Base-by-base conservation (phyloP, 129 eudicot genomes). In the Ambrosia trifida region DNA sequence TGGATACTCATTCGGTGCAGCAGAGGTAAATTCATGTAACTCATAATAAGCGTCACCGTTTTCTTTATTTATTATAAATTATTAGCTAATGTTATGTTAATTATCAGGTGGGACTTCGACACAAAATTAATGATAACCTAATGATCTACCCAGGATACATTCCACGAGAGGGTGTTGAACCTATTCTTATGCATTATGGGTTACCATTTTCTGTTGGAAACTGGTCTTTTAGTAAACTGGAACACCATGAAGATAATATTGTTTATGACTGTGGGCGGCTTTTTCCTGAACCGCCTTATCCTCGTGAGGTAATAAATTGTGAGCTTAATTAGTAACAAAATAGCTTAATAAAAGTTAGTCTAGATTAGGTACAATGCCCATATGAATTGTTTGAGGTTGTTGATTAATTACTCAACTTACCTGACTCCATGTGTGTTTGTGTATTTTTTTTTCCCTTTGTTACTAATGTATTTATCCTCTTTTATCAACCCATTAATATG, bases 271-370 rank as follows among this genome's bases (percentile, higher is more conserved):
- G 99, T 70, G 86, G 88, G 13, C 87, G 88, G 65, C 99, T 94
- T 53, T 94, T 94, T 73, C 96, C 99, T n/a, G 96, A 87, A 94
- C 99, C 99, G 43, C 99, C 99, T 59, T 94, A 85, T 84, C 99
- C 99, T 36, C 80, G 81, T 81, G 96, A 94, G 96, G 99, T 94
- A 85, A 75, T 41, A 66, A 7, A 11, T 68, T 54, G 12, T 50
- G 68, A 66, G 53, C 73, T 62, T 57, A 45, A 7, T 24, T 31
- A 31, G 65, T 59, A 32, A 59, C 41, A 31, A 59, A 59, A 31
- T 32, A 59, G 43, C 43, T 31, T 59, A 12, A 6, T 32, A 12
- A 59, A 59, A 57, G 12, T 40, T 40, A 11, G 38, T 57, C n/a
- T 19, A 19, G 24, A 54, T 10, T 1, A 54, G 31, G n/a, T n/a